phyloP scores from a whole-genome alignment of 176 grass and related monocot genomes.

The barley (Hordeum vulgare) region DNA sequence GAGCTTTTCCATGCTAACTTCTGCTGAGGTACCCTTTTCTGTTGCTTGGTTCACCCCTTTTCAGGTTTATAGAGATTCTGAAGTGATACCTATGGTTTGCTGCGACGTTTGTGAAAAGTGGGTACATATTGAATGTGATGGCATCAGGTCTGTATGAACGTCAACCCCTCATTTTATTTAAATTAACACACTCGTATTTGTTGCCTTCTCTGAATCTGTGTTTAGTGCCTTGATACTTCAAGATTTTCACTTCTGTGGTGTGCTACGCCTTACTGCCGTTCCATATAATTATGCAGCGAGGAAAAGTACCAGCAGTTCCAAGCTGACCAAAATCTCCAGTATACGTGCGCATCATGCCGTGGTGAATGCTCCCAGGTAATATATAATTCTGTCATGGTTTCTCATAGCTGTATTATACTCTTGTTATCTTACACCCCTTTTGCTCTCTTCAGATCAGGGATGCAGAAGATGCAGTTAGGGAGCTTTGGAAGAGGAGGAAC shows the following conservation, averaged over 20 bases:
- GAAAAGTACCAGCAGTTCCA: conserved; percentile 96
- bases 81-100: conserved; percentile 97
- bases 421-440: conserved; percentile 11
- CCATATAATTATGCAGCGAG: conserved; percentile 51
- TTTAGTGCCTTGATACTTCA: not conserved
- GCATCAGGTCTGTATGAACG: conserved; percentile 61
- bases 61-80: conserved; percentile 99
- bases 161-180: conserved; percentile 8
- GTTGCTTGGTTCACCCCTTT: conserved; percentile 15
- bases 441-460: conserved; percentile 66
- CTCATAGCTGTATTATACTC: not conserved
- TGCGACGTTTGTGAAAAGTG: conserved; percentile 97
- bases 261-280: not conserved
- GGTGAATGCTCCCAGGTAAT: conserved; percentile 91
- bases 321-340: conserved; percentile 86
- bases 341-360: conserved; percentile 83
- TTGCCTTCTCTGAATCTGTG: not conserved
- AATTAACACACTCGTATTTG: conserved; percentile 8
- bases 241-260: not conserved
- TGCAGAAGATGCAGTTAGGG: conserved; percentile 83
- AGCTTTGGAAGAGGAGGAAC: conserved; percentile 92
- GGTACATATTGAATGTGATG: conserved; percentile 97
- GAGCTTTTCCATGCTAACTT: conserved; percentile 18
- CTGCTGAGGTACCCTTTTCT: not conserved
- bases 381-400: conserved; percentile 26